Conservation (phyloP, 164 flowering plant genomes). For the Paratinospora sagittata region DNA sequence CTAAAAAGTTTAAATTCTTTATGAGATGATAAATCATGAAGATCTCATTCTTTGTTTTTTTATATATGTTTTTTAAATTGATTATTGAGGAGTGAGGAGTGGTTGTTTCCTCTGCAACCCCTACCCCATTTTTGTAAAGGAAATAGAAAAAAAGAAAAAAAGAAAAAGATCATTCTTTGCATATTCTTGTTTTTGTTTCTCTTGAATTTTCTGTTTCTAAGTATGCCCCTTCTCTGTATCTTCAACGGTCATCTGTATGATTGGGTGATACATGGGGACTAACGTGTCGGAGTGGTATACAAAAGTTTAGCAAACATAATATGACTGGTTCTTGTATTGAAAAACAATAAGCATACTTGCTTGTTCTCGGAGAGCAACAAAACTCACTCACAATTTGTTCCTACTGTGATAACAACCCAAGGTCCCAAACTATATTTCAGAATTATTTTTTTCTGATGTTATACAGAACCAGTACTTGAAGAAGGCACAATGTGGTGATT, state of each 20-base stretch:
- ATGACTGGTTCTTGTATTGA: neutral
- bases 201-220: neutral
- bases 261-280: neutral
- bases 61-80: too few relatives aligned
- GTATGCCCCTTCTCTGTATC: neutral
- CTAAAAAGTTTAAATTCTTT: neutral
- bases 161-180: neutral
- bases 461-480: too few relatives aligned
- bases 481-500: too few relatives aligned
- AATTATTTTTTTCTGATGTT: too few relatives aligned
- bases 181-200: neutral
- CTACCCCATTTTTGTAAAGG: neutral
- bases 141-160: neutral
- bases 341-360: too few relatives aligned
- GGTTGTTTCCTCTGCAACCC: slow-evolving; percentile 7
- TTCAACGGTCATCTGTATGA: neutral
- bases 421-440: too few relatives aligned
- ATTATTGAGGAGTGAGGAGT: slow-evolving; percentile 1
- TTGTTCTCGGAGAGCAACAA: too few relatives aligned
- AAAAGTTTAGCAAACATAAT: too few relatives aligned
- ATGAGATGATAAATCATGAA: neutral
- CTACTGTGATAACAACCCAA: too few relatives aligned
- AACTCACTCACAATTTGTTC: too few relatives aligned
- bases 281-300: neutral
- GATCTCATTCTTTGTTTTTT: neutral